Percentiles rank a stretch among this genome's conserved stretches.
These are phyloP conservation scores for Diophrys sp. DNA, from an alignment of 73 alveolate species.

Conservation along the genomic window DNA sequence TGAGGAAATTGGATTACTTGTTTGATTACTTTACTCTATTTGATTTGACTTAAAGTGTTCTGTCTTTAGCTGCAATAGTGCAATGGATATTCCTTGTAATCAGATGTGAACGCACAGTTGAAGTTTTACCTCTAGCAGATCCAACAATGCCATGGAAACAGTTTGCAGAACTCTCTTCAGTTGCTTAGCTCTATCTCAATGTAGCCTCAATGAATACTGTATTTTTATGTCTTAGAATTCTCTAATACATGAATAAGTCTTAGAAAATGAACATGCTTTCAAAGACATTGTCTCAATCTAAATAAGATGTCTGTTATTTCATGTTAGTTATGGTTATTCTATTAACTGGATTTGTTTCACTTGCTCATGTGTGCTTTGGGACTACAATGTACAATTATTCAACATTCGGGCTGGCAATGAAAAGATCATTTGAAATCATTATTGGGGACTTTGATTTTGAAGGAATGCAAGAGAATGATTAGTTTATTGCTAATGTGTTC, in stretches of 20 bases:
- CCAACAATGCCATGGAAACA: neutral
- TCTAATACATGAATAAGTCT: conserved; percentile 45
- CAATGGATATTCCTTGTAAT: conserved; percentile 32
- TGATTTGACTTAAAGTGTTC: conserved; percentile 39
- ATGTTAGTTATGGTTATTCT: conserved; percentile 47
- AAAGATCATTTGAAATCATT: conserved; percentile 62
- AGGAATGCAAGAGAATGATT: conserved; percentile 30
- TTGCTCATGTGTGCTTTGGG: conserved; percentile 67
- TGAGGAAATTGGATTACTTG: conserved; percentile 32
- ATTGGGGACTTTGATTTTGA: conserved; percentile 67
- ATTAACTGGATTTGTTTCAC: conserved; percentile 61
- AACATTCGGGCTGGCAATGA: conserved; percentile 42
- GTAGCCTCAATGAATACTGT: conserved; percentile 33
- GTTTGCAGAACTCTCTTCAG: neutral
- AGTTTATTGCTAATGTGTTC: conserved; percentile 58
- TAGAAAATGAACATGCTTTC: conserved; percentile 44
- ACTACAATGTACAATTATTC: conserved; percentile 27
- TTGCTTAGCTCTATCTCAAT: conserved; percentile 14
- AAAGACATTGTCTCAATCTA: conserved; percentile 35
- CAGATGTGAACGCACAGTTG: neutral
- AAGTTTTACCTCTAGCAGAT: conserved; percentile 9
- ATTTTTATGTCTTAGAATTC: conserved; percentile 19
- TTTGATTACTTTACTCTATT: conserved; percentile 42
- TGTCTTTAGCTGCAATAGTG: conserved; percentile 20
- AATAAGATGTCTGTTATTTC: conserved; percentile 58